phyloP scores from a whole-genome alignment of 1,139 yeast genomes.

The Torulaspora pretoriensis region DNA sequence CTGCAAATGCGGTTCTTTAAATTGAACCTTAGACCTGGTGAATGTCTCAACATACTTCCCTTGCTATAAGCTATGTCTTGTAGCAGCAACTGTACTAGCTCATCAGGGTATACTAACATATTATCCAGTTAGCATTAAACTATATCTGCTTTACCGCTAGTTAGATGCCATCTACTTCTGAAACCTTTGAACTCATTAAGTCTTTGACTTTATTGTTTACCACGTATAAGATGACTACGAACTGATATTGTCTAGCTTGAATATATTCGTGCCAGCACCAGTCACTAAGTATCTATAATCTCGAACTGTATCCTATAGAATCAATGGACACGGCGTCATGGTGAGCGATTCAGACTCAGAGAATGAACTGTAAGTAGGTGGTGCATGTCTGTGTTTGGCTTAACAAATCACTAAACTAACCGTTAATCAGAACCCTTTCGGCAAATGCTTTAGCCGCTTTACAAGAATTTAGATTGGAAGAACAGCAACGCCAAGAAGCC shows the following conservation, averaged over 20 bases:
- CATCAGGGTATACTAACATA: constrained; percentile 29
- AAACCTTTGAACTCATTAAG: background rate
- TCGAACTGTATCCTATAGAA: background rate
- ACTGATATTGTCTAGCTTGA: too few relatives aligned
- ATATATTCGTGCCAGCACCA: too few relatives aligned
- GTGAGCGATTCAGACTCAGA: constrained; percentile 25
- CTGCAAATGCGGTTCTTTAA: background rate
- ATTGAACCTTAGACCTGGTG: background rate
- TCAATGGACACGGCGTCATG: background rate
- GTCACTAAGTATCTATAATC: too few relatives aligned
- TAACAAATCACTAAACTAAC: background rate
- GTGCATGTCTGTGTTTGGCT: background rate
- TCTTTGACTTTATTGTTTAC: too few relatives aligned
- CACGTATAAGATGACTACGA: background rate
- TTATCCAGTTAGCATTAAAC: background rate
- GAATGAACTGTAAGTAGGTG: constrained; percentile 21
- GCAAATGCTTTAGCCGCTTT: constrained; percentile 74
- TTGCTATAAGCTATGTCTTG: constrained; percentile 33
- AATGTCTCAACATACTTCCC: constrained; percentile 25
- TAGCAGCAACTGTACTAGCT: constrained; percentile 25
- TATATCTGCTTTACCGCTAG: background rate
- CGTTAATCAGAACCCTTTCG: constrained; percentile 45
- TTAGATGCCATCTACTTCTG: background rate
- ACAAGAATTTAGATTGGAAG: constrained; percentile 66
- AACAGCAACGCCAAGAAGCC: constrained; percentile 52